phyloP scores from a whole-genome alignment of 2,329 filamentous ascomycete species.

The Phoma sp. region DNA sequence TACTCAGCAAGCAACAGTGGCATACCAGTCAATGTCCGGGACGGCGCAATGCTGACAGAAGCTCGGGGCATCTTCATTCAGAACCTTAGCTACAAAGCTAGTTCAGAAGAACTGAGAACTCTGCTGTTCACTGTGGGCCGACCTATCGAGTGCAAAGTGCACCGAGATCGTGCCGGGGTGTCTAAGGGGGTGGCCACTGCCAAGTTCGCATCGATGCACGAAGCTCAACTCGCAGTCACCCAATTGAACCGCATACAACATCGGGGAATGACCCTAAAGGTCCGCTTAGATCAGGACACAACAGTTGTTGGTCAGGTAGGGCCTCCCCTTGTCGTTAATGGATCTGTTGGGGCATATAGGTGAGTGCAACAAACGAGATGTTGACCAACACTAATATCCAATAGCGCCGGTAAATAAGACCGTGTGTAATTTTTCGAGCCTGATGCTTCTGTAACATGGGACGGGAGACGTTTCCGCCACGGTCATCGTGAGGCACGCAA shows the following conservation, averaged over 20 bases:
- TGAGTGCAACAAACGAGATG: constrained; percentile 4
- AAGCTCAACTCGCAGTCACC: constrained; percentile 38
- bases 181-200: constrained; percentile 45
- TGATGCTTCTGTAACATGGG: not conserved
- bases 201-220: constrained; percentile 36
- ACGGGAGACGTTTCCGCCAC: not conserved
- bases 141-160: constrained; percentile 34
- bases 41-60: constrained; percentile 46
- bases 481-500: constrained; percentile 1
- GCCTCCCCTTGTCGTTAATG: constrained; percentile 25
- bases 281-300: constrained; percentile 43
- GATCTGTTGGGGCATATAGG: constrained; percentile 14
- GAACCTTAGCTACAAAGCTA: constrained; percentile 37
- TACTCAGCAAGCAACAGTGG: constrained; percentile 42
- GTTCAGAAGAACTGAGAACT: constrained; percentile 31
- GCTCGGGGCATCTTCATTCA: constrained; percentile 47
- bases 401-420: constrained; percentile 5
- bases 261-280: constrained; percentile 40
- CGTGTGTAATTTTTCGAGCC: not conserved
- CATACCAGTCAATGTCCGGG: constrained; percentile 46
- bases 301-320: constrained; percentile 41
- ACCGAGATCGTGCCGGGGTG: constrained; percentile 30
- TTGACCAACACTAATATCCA: constrained; percentile 6
- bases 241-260: constrained; percentile 35
- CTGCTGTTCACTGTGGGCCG: constrained; percentile 36